phyloP scores from a whole-genome alignment of 148 eudicot species.

The Rhododendron vialii region DNA sequence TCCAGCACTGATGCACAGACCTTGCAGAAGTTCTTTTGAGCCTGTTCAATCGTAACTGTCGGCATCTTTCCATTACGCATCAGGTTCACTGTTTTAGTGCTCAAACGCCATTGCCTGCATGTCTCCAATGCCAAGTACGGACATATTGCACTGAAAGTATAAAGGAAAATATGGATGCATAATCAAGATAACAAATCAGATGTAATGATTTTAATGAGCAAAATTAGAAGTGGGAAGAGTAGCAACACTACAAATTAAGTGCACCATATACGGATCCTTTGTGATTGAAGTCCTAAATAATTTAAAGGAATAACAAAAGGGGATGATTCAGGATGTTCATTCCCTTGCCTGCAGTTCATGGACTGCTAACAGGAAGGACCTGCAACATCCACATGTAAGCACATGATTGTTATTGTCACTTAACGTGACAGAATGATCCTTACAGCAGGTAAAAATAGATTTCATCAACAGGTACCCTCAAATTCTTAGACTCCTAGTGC shows the following conservation, averaged over 20 bases:
- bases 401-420: not conserved
- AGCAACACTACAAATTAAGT: not conserved
- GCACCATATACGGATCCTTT: not conserved
- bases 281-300: not conserved
- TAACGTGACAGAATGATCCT: not conserved
- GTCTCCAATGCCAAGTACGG: slow-evolving; percentile 98
- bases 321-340: not conserved
- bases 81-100: slow-evolving; percentile 91
- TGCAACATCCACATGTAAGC: too few relatives aligned
- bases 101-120: slow-evolving; percentile 96
- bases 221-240: not conserved
- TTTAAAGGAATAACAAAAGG: not conserved
- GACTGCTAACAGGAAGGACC: not conserved
- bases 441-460: not conserved
- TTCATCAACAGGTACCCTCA: not conserved
- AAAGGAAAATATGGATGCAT: slow-evolving; percentile 2
- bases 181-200: not conserved
- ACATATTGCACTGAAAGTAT: slow-evolving; percentile 73
- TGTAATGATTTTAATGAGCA: not conserved
- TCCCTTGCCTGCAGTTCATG: not conserved
- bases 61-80: slow-evolving; percentile 99
- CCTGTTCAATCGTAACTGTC: slow-evolving; percentile 96
- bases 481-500: not conserved
- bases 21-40: slow-evolving; percentile 97
- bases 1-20: slow-evolving; percentile 33